A percentile compares a stretch with the other conserved stretches of the same genome.
Conservation (phyloP, 2,329 filamentous ascomycete genomes). For the Colletotrichum acutatum region DNA sequence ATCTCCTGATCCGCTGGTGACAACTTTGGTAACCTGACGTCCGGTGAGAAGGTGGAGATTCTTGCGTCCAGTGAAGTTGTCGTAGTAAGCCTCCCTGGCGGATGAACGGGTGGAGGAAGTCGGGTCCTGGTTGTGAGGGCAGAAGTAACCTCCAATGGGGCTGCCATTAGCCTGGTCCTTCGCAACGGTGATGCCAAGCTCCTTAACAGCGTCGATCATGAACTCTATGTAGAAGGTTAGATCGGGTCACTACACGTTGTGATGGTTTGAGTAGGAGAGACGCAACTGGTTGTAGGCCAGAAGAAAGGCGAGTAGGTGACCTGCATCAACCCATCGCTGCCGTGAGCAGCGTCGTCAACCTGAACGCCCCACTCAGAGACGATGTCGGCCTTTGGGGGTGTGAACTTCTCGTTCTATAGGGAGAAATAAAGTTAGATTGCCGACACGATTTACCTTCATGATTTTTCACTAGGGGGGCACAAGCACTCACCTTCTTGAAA, state of each 20-base stretch:
- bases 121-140: conserved; percentile 39
- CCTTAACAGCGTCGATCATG: conserved; percentile 37
- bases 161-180: conserved; percentile 35
- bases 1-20: conserved; percentile 21
- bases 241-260: background rate
- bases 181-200: conserved; percentile 34
- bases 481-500: conserved; percentile 42
- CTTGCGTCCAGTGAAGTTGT: conserved; percentile 35
- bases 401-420: conserved; percentile 36
- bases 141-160: conserved; percentile 38
- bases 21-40: conserved; percentile 42
- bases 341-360: conserved; percentile 41
- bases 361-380: conserved; percentile 42
- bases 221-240: conserved; percentile 23
- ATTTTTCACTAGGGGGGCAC: too few species aligned
- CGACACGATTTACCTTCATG: background rate
- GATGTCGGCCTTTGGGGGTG: conserved; percentile 40
- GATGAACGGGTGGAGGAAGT: conserved; percentile 42
- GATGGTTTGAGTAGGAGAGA: background rate
- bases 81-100: conserved; percentile 43
- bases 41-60: conserved; percentile 44
- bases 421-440: background rate
- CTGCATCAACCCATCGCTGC: conserved; percentile 41
- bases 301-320: conserved; percentile 45
- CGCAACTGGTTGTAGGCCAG: conserved; percentile 43